These are phyloP conservation scores for Sclerotinia borealis DNA, from an alignment of 2,329 filamentous ascomycete genomes.

Conservation along the genomic window DNA sequence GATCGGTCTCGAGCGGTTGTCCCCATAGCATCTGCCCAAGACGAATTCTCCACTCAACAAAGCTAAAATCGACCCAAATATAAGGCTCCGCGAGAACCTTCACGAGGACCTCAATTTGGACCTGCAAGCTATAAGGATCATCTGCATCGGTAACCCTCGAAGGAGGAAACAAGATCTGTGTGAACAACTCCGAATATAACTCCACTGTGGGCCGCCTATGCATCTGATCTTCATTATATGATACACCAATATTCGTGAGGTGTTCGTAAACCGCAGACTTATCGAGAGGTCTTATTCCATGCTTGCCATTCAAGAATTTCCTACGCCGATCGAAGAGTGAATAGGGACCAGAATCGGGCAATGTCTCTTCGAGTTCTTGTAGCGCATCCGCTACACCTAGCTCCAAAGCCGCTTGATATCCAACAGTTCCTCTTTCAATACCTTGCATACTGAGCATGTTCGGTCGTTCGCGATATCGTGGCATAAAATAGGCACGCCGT, in stretches of 20 bases:
- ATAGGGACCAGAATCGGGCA: slow-evolving; percentile 16
- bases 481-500: slow-evolving; percentile 26
- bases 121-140: slow-evolving; percentile 57
- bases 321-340: slow-evolving; percentile 22
- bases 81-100: slow-evolving; percentile 58
- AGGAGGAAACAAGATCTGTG: slow-evolving; percentile 52
- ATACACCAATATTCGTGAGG: slow-evolving; percentile 45
- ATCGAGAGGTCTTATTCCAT: slow-evolving; percentile 46
- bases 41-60: slow-evolving; percentile 68
- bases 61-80: slow-evolving; percentile 69
- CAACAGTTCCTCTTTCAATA: slow-evolving; percentile 63
- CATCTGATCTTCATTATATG: slow-evolving; percentile 49
- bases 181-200: slow-evolving; percentile 57
- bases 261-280: slow-evolving; percentile 54
- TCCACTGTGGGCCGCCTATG: slow-evolving; percentile 46
- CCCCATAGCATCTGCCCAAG: slow-evolving; percentile 69
- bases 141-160: slow-evolving; percentile 49
- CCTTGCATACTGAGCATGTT: slow-evolving; percentile 70
- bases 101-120: slow-evolving; percentile 64
- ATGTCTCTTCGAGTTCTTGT: slow-evolving; percentile 49
- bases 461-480: slow-evolving; percentile 38
- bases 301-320: slow-evolving; percentile 32
- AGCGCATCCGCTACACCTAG: slow-evolving; percentile 58
- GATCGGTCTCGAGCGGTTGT: slow-evolving; percentile 41
- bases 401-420: slow-evolving; percentile 63